These are phyloP conservation scores for Kalmusia sp. DNA, from an alignment of 2,329 filamentous ascomycete genomes.

Conservation along the genomic window DNA sequence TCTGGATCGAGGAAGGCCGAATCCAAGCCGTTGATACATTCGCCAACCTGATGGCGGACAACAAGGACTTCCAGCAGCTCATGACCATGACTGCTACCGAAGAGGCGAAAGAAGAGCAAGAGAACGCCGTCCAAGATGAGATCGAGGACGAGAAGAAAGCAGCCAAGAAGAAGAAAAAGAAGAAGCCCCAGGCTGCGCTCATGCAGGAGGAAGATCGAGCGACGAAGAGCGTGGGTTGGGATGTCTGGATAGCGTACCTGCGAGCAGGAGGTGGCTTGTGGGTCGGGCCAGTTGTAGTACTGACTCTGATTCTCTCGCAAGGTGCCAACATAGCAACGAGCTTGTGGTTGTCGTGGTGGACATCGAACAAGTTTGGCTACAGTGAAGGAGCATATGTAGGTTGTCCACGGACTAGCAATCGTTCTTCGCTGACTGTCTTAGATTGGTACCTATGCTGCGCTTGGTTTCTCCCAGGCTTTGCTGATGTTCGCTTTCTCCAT, in stretches of 20 bases:
- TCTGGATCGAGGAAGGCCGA: conserved; percentile 88
- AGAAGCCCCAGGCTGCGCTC: conserved; percentile 57
- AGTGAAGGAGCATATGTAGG: conserved; percentile 75
- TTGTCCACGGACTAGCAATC: conserved; percentile 15
- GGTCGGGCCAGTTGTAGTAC: conserved; percentile 69
- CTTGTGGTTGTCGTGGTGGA: conserved; percentile 95
- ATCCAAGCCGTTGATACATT: conserved; percentile 90
- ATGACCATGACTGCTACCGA: conserved; percentile 81
- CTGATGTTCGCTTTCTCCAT: conserved; percentile 84
- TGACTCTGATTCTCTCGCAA: conserved; percentile 75
- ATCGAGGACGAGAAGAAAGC: conserved; percentile 65
- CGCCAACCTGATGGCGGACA: conserved; percentile 80
- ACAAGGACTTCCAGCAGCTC: conserved; percentile 78
- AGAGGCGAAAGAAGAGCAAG: conserved; percentile 54
- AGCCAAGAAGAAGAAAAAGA: conserved; percentile 60
- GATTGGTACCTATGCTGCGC: conserved; percentile 72
- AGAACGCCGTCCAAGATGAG: conserved; percentile 59
- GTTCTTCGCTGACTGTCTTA: conserved; percentile 43
- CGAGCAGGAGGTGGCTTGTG: conserved; percentile 74
- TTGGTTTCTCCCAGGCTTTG: conserved; percentile 74
- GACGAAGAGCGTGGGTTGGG: conserved; percentile 78
- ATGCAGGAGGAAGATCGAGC: conserved; percentile 80
- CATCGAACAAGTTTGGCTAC: conserved; percentile 75
- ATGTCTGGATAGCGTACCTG: conserved; percentile 80
- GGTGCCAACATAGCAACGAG: conserved; percentile 86